Conservation (phyloP, 2,329 filamentous ascomycete species). For the Pyrenochaeta sp. region DNA sequence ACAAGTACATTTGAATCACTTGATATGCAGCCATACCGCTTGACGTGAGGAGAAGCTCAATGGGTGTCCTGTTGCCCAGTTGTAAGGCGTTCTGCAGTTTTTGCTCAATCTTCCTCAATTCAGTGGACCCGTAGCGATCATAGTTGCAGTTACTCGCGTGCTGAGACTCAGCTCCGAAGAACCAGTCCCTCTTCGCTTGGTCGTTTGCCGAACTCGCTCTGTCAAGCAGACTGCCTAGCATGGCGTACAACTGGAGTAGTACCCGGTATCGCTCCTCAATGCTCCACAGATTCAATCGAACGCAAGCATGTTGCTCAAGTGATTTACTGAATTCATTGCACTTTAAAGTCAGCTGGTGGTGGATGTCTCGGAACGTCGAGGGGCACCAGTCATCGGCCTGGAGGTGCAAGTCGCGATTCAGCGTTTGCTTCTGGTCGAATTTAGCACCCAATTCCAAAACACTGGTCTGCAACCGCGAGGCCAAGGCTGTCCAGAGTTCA, state of each 20-base stretch:
- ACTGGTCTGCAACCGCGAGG: background rate
- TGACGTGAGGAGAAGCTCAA: conserved; percentile 2
- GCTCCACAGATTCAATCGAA: background rate
- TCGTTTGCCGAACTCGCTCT: conserved; percentile 7
- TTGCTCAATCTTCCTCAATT: background rate
- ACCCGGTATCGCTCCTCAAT: conserved; percentile 9
- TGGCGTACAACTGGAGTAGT: conserved; percentile 2
- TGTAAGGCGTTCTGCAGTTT: background rate
- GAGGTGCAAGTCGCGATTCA: background rate
- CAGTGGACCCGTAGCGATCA: conserved; percentile 6
- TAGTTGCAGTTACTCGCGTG: conserved; percentile 2
- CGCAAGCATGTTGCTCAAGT: background rate
- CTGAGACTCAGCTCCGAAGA: conserved; percentile 1
- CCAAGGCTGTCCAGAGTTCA: background rate
- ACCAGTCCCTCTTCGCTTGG: conserved; percentile 8
- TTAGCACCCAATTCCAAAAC: background rate
- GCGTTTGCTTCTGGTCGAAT: background rate
- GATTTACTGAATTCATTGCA: background rate
- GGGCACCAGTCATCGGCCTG: background rate
- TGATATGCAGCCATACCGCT: conserved; percentile 8
- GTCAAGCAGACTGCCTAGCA: conserved; percentile 1
- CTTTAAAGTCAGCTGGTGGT: background rate
- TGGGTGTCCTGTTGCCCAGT: background rate
- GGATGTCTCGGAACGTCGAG: background rate
- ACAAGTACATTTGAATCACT: conserved; percentile 4